These are phyloP conservation scores for Blastobotrys serpentis DNA, from an alignment of 1,139 yeast genomes.

Conservation along the genomic window DNA sequence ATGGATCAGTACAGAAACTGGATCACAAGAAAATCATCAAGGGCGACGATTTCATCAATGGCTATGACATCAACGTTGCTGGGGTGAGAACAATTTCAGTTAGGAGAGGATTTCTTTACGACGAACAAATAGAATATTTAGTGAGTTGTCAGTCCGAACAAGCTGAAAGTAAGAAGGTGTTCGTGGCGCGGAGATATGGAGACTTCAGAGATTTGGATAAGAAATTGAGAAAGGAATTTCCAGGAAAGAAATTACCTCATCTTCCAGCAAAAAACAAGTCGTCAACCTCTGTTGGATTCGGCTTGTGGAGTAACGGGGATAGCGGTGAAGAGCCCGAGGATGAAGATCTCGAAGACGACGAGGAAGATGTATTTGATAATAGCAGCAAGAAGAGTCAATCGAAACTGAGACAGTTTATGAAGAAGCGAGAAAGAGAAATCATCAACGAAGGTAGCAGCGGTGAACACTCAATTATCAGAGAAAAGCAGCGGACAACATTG, in stretches of 20 bases:
- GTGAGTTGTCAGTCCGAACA: constrained; percentile 33
- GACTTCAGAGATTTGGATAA: constrained; percentile 62
- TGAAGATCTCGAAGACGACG: constrained; percentile 21
- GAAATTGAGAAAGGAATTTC: constrained; percentile 53
- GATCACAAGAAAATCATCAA: constrained; percentile 41
- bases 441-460: constrained; percentile 14
- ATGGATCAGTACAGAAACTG: constrained; percentile 14
- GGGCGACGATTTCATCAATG: constrained; percentile 52
- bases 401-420: constrained; percentile 4
- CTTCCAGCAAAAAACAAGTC: constrained; percentile 56
- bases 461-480: constrained; percentile 46
- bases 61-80: constrained; percentile 59
- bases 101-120: constrained; percentile 37
- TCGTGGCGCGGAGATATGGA: constrained; percentile 59
- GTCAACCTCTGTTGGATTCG: constrained; percentile 23
- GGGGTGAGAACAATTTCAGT: constrained; percentile 49
- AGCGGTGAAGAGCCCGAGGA: constrained; percentile 21
- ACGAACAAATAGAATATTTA: constrained; percentile 34
- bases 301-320: constrained; percentile 13
- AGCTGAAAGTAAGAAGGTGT: constrained; percentile 43
- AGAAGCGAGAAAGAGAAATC: constrained; percentile 1
- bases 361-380: constrained; percentile 19
- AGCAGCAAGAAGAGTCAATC: constrained; percentile 16
- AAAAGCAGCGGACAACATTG: constrained; percentile 69
- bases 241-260: constrained; percentile 67